phyloP scores from a whole-genome alignment of 495 filamentous ascomycete genomes.

The Pyrenula aspistea region DNA sequence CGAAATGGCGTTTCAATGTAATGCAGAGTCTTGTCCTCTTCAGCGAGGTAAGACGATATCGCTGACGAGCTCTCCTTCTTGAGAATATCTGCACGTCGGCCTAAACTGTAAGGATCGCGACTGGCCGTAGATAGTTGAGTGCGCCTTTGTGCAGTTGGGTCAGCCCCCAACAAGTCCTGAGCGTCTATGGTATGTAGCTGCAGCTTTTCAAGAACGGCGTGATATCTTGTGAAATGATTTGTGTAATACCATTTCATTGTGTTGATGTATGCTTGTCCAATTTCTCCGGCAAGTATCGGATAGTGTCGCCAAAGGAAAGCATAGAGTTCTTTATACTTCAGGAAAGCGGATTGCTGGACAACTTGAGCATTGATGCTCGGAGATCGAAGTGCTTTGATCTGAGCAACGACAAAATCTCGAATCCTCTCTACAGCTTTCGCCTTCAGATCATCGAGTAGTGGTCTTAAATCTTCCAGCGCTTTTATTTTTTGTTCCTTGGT shows the following conservation, averaged over 20 bases:
- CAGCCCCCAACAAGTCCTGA: conserved; percentile 71
- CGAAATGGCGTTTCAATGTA: conserved; percentile 84
- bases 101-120: conserved; percentile 80
- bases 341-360: conserved; percentile 81
- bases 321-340: conserved; percentile 79
- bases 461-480: conserved; percentile 70
- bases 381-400: conserved; percentile 84
- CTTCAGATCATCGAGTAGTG: conserved; percentile 69
- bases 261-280: conserved; percentile 88
- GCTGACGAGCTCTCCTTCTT: conserved; percentile 58
- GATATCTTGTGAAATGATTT: conserved; percentile 83
- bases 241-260: conserved; percentile 98
- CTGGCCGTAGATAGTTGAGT: conserved; percentile 22
- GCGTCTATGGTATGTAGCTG: conserved; percentile 74
- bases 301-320: conserved; percentile 73
- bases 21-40: conserved; percentile 74
- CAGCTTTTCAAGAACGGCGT: conserved; percentile 69
- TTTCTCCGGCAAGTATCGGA: conserved; percentile 67
- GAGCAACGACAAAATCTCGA: conserved; percentile 82
- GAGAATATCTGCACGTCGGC: conserved; percentile 70
- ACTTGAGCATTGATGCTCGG: conserved; percentile 94
- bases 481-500: conserved; percentile 53
- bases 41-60: conserved; percentile 68
- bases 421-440: conserved; percentile 84
- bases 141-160: conserved; percentile 53